Conservation (phyloP, 148 eudicot genomes). For the Oxyria digyna region DNA sequence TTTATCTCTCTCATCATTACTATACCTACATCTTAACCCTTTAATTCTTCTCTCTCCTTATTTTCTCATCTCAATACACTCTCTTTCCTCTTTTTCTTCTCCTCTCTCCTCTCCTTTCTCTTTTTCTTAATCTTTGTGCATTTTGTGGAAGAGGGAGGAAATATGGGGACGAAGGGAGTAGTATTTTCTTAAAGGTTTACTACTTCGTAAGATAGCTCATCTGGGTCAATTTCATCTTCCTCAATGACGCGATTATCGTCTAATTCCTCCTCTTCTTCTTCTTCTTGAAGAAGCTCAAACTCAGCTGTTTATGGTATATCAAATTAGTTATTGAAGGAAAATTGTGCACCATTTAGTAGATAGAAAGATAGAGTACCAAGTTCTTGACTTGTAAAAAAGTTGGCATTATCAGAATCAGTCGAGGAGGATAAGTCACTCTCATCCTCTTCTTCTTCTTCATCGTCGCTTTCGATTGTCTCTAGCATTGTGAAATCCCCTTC, state of each 20-base stretch:
- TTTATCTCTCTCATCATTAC: no score
- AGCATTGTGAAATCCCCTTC: conserved; percentile 23
- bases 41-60: no score
- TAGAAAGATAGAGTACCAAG: not conserved
- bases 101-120: no score
- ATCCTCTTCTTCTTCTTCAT: no score
- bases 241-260: not conserved
- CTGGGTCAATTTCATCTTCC: conserved; percentile 52
- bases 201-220: conserved; percentile 62
- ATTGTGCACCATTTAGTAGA: not conserved
- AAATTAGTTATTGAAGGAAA: not conserved
- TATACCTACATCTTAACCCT: no score
- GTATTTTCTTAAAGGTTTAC: not conserved
- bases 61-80: no score
- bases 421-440: conserved; percentile 17
- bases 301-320: conserved; percentile 12
- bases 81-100: no score
- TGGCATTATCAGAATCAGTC: conserved; percentile 10
- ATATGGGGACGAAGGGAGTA: no score
- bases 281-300: conserved; percentile 12
- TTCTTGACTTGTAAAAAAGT: conserved; percentile 9
- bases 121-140: no score
- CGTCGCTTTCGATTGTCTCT: conserved; percentile 20
- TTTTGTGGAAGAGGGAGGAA: no score
- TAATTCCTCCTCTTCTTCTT: conserved; percentile 4